Base-by-base conservation (phyloP, 495 filamentous ascomycete species). In the Peziza echinospora region DNA sequence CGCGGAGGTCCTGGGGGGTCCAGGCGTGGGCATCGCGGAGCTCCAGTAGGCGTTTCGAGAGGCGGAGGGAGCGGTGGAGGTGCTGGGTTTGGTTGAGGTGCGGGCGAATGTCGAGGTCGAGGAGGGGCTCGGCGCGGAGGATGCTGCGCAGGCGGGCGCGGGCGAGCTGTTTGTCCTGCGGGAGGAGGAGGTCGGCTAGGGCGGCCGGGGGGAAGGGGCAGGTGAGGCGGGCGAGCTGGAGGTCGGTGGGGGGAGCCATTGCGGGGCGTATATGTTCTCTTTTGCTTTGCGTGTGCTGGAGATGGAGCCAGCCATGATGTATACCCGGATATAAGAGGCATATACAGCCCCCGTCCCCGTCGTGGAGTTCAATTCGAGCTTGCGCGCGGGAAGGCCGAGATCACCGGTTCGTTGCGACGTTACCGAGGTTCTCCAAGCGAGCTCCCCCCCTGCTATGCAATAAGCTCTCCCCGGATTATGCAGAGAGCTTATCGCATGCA, bases 11-110 rank as follows among this genome's bases (percentile, higher is more conserved):
- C 43, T 79, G 71, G 40, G 63, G 51, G n/a, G 59, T 65, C 79
- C 79, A 84, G 49, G 67, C 64, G 51, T 80, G 64, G 58, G 71
- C 57, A 28, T 72, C 67, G 19, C 70, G 64, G 44, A 84, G 60
- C 55, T 78, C 72, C 45, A 75, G 67, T 47, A 82, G 65, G 37
- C 71, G 71, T 66, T 82, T 82, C 26, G 30, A 56, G 13, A 59
- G 30, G 3, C 43, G 43, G 16, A 59, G 39, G 8, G 56, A 52
- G 34, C 34, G 47, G 26, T 53, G 56, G 17, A 59, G 41, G 34
- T 49, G 47, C 23, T 58, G 46, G 0, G 47, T 44, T 22, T 52
- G 47, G 24, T 48, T 57, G 26, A 56, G 57, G 25, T 54, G 51
- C 9, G 28, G 52, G 19, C 56, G 53, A 42, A 43, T 42, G 46